Conservation (phyloP, 805 yeast genomes). For the Ascoidea tarda region DNA sequence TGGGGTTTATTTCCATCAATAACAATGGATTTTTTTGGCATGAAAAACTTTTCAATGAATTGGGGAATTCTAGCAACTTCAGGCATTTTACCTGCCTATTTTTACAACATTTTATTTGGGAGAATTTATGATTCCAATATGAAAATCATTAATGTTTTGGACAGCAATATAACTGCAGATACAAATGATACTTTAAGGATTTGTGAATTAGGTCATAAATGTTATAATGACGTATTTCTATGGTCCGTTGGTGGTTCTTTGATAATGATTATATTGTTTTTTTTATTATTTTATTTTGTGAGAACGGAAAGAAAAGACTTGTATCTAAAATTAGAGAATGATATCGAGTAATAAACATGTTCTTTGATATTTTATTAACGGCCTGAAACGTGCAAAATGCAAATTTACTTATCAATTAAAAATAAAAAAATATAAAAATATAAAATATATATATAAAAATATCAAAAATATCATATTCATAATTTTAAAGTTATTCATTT, state of each 20-base stretch:
- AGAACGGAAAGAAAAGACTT: background rate
- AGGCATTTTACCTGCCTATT: background rate
- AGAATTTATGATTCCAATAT: background rate
- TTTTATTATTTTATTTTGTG: too few relatives aligned
- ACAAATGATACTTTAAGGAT: background rate
- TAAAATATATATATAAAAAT: too few relatives aligned
- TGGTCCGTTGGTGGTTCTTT: background rate
- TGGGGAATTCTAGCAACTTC: background rate
- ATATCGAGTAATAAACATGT: background rate
- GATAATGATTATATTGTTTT: too few relatives aligned
- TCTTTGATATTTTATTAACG: too few relatives aligned
- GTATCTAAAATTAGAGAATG: background rate
- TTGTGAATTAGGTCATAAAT: background rate
- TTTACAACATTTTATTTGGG: background rate
- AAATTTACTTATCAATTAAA: too few relatives aligned
- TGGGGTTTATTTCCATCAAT: conserved; percentile 28
- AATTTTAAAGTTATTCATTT: too few relatives aligned
- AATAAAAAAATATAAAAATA: too few relatives aligned
- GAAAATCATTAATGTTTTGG: too few relatives aligned
- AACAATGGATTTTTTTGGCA: background rate
- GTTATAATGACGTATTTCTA: background rate
- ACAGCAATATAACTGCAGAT: background rate
- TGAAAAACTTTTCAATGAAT: background rate
- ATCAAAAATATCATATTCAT: too few relatives aligned
- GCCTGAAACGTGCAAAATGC: too few relatives aligned